phyloP scores from a whole-genome alignment of 2,329 filamentous ascomycete species.

The Penicillium brevicompactum region DNA sequence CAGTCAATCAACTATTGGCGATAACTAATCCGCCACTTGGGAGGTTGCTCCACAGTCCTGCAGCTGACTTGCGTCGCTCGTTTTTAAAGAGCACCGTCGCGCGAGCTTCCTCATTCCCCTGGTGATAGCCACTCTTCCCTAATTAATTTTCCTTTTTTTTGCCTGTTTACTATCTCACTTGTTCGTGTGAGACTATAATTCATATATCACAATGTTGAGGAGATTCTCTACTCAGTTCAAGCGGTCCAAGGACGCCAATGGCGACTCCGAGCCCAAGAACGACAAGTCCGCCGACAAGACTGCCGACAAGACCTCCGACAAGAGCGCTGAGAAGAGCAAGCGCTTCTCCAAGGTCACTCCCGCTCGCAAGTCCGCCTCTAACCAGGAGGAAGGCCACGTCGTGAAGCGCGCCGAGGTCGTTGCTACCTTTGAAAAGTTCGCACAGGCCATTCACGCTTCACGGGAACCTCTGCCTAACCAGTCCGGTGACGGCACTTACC shows the following conservation, averaged over 20 bases:
- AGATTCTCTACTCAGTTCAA: conserved; percentile 44
- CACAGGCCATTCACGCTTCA: conserved; percentile 55
- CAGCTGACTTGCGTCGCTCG: conserved; percentile 24
- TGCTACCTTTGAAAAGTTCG: conserved; percentile 47
- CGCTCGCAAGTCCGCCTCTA: conserved; percentile 25
- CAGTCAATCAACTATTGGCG: conserved; percentile 29
- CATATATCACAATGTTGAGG: conserved; percentile 40
- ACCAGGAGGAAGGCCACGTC: conserved; percentile 27
- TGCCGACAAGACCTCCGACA: conserved; percentile 25
- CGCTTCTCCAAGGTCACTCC: conserved; percentile 36
- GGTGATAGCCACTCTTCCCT: conserved; percentile 9
- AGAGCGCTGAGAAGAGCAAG: conserved; percentile 23
- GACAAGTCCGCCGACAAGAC: conserved; percentile 25
- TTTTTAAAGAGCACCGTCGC: conserved; percentile 22
- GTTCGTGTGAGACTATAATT: conserved; percentile 5
- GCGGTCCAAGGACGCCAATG: conserved; percentile 34
- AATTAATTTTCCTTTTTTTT: conserved; percentile 3
- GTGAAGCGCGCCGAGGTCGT: conserved; percentile 45
- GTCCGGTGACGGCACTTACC: conserved; percentile 64
- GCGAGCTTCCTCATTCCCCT: conserved; percentile 15
- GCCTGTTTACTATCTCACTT: neutral
- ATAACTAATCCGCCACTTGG: conserved; percentile 28
- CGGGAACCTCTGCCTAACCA: conserved; percentile 65
- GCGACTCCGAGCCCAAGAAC: conserved; percentile 36
- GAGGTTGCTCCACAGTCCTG: conserved; percentile 25